phyloP scores from a whole-genome alignment of 306 rosid species.

The Erythrophleum fordii region DNA sequence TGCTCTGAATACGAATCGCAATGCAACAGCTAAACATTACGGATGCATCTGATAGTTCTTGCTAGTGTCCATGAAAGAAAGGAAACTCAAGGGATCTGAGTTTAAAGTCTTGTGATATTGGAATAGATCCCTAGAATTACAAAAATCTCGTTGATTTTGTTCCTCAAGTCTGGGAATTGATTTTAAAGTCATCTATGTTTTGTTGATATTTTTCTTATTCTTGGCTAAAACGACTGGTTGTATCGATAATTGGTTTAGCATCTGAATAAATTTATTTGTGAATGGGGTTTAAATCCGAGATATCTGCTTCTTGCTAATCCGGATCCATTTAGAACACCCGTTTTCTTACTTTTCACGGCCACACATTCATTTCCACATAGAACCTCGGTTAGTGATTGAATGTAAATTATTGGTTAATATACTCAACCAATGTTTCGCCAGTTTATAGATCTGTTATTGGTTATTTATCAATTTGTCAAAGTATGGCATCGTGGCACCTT shows the following conservation, averaged over 20 bases:
- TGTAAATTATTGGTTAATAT: conserved; percentile 11
- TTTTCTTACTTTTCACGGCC: background rate
- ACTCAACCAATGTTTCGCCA: background rate
- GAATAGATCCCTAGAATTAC: background rate
- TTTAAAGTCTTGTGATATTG: background rate
- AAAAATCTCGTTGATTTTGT: background rate
- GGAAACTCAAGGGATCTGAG: background rate
- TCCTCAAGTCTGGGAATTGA: background rate
- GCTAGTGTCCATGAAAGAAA: background rate
- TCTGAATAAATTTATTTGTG: background rate
- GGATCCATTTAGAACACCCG: conserved; percentile 20
- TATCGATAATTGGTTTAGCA: conserved; percentile 29
- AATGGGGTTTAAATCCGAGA: conserved; percentile 6
- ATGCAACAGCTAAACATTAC: background rate
- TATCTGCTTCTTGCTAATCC: background rate
- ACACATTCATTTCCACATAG: background rate
- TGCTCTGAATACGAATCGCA: background rate
- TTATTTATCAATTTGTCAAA: conserved; percentile 18
- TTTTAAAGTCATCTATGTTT: background rate
- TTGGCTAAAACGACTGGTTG: background rate
- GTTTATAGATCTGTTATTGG: conserved; percentile 11
- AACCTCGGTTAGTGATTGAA: background rate
- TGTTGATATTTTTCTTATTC: background rate
- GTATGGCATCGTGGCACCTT: background rate
- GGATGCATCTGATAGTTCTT: background rate